Evolutionary conservation across 257 asterid genomes (phyloP).

Genomic region (Solanum bulbocastanum): DNA sequence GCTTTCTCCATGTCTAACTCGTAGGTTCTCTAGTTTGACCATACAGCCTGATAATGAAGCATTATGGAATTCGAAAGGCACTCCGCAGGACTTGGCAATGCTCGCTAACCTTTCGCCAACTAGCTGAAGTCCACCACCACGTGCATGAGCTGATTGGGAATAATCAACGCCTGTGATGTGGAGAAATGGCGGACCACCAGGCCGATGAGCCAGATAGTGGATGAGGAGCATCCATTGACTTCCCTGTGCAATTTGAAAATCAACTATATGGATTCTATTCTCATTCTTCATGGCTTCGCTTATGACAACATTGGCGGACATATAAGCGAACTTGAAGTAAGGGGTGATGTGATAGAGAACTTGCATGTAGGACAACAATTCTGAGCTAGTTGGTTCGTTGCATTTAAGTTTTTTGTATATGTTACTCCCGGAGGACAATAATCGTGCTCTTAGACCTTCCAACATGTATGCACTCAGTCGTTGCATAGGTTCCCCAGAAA

Average conservation of each 20-base stretch:
- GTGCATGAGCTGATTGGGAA: conserved; percentile 60
- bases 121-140: conserved; percentile 79
- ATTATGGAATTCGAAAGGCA: conserved; percentile 68
- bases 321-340: conserved; percentile 81
- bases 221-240: conserved; percentile 77
- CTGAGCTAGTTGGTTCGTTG: conserved; percentile 76
- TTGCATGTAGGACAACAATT: conserved; percentile 75
- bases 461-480: conserved; percentile 81
- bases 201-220: conserved; percentile 28
- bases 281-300: conserved; percentile 72
- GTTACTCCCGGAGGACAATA: conserved; percentile 74
- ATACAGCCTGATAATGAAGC: conserved; percentile 66
- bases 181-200: conserved; percentile 43
- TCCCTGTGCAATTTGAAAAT: conserved; percentile 92
- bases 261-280: conserved; percentile 61
- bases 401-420: conserved; percentile 84
- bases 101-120: conserved; percentile 56
- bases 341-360: conserved; percentile 73
- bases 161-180: conserved; percentile 57
- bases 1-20: conserved; percentile 53
- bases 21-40: conserved; percentile 45
- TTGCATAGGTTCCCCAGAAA: conserved; percentile 86
- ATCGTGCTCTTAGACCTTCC: conserved; percentile 85
- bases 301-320: conserved; percentile 66
- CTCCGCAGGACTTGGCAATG: conserved; percentile 57